Evolutionary conservation across 2,329 filamentous ascomycete genomes (phyloP).

Genomic region (Colletotrichum cereale): DNA sequence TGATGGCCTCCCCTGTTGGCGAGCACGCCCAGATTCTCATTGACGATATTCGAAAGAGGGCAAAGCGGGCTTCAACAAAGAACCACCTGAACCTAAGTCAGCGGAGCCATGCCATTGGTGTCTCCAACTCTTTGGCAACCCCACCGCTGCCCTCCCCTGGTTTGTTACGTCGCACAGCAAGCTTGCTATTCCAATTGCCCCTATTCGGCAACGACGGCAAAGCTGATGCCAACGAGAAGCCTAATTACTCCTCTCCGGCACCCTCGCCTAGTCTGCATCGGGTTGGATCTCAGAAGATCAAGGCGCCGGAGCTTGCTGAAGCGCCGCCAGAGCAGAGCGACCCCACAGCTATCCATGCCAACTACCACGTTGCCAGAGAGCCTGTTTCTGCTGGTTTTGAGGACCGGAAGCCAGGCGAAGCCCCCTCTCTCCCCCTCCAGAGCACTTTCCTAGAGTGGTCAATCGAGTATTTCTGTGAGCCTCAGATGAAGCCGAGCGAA

Average conservation of each 20-base stretch:
- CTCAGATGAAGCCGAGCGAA: conserved; percentile 97
- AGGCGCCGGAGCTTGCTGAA: conserved; percentile 57
- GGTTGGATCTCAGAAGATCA: conserved; percentile 54
- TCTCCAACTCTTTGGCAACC: conserved; percentile 48
- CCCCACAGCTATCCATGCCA: conserved; percentile 71
- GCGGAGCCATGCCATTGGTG: conserved; percentile 57
- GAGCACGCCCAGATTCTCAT: conserved; percentile 78
- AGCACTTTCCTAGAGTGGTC: conserved; percentile 96
- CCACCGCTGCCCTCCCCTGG: conserved; percentile 68
- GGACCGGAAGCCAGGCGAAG: conserved; percentile 68
- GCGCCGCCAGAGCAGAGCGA: conserved; percentile 82
- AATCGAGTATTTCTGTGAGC: conserved; percentile 96
- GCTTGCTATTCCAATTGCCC: conserved; percentile 69
- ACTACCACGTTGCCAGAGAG: conserved; percentile 81
- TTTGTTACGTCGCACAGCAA: conserved; percentile 73
- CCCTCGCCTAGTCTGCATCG: conserved; percentile 53
- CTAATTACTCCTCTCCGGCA: conserved; percentile 36
- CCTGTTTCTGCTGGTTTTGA: conserved; percentile 84
- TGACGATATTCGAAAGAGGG: conserved; percentile 74
- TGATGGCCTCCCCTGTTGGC: conserved; percentile 83
- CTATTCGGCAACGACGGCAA: conserved; percentile 65
- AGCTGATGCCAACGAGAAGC: conserved; percentile 40
- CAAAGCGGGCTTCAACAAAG: conserved; percentile 61
- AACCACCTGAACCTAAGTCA: conserved; percentile 57
- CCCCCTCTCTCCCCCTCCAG: conserved; percentile 78